Evolutionary conservation across 139 green algal species (phyloP), one percentile per base, ranked within the genome.

Genomic region (Klebsormidium nitens): DNA sequence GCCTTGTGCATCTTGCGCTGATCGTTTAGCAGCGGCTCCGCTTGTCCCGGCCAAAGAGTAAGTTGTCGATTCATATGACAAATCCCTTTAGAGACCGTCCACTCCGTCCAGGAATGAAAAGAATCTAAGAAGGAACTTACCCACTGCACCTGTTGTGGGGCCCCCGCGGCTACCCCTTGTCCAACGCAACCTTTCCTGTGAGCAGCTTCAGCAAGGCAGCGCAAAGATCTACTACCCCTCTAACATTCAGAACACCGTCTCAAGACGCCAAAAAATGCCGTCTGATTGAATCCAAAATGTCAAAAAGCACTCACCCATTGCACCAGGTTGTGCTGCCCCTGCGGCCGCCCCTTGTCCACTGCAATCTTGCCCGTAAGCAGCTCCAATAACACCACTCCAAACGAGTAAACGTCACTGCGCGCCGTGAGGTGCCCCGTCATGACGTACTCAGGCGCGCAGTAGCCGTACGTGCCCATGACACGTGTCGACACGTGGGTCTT

Each of bases 381-480:
- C 69, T 88, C 81, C 68, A 87, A 67, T 61, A 88, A 64, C 44
- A 87, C 70, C 47, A 87, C 81, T 1, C 83, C 83, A 64, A 84
- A 84, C 38, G 61, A 60, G 63, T 85, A 88, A 17, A 87, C 78
- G 58, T 88, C 83, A 4, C 59, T 82, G 60, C 83, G 85, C 1
- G 81, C 71, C 28, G 62, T 83, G 17, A 84, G 59, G 32, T 78
- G 69, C 19, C 83, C 66, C 32, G 49, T 75, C 56, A 48, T 23
- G 26, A 70, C 42, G 56, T 87, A 83, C 47, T 88, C 84, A 1
- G 84, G 83, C 19, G 84, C 84, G 1, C 81, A 46, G 39, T 87
- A 87, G 37, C 82, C 82, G 63, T 82, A 81, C n/a, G 82, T 87
- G 35, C 81, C 81, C 60, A 78, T 74, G 39, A 86, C 66, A 14